These are phyloP conservation scores for Arthrobotrys musiformis DNA, from an alignment of 2,329 filamentous ascomycete species.

Conservation along the genomic window DNA sequence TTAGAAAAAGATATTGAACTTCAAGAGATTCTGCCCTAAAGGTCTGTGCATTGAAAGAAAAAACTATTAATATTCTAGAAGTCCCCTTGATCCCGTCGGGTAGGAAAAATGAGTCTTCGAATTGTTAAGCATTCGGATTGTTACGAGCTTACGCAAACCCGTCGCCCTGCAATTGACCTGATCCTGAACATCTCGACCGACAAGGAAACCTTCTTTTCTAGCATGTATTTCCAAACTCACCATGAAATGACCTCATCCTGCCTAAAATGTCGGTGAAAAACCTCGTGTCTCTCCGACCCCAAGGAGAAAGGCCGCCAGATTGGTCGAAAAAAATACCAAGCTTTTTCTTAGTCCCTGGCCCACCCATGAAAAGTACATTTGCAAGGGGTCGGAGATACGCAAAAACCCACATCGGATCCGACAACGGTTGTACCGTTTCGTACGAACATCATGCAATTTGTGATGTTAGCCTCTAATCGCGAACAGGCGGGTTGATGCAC, in stretches of 20 bases:
- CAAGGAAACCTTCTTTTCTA: background rate
- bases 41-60: slow-evolving; percentile 16
- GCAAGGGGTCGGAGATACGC: slow-evolving; percentile 47
- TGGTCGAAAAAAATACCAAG: slow-evolving; percentile 33
- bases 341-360: slow-evolving; percentile 31
- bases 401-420: slow-evolving; percentile 41
- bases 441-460: slow-evolving; percentile 23
- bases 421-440: slow-evolving; percentile 33
- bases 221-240: background rate
- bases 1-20: background rate
- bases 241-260: slow-evolving; percentile 45
- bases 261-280: slow-evolving; percentile 24
- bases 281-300: slow-evolving; percentile 20
- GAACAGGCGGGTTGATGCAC: background rate
- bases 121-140: background rate
- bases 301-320: background rate
- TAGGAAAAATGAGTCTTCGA: background rate
- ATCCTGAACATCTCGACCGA: slow-evolving; percentile 16
- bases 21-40: background rate
- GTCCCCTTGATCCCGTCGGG: background rate
- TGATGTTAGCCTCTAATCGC: background rate
- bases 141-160: background rate
- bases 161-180: background rate
- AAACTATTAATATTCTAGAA: slow-evolving; percentile 28
- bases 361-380: slow-evolving; percentile 17